A percentile compares a stretch with the other conserved stretches of the same genome.
Conservation (phyloP, 306 rosid genomes). For the Glycine soja region DNA sequence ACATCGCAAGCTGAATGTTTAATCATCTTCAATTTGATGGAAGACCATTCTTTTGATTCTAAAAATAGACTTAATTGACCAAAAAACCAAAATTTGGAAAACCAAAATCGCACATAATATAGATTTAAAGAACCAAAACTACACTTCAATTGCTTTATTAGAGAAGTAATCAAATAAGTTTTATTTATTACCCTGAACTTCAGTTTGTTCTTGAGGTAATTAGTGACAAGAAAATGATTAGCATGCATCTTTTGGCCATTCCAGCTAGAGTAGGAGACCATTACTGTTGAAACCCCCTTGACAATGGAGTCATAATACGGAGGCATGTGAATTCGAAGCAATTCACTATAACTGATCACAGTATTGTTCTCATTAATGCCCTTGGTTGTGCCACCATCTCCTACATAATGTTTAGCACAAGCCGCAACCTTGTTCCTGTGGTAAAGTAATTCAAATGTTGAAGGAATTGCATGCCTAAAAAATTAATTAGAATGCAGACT, state of each 20-base stretch:
- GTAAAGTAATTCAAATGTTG: background rate
- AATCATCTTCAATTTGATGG: background rate
- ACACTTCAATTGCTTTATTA: too few relatives aligned
- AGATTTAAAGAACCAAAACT: too few relatives aligned
- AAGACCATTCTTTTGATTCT: too few relatives aligned
- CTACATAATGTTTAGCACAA: conserved; percentile 33
- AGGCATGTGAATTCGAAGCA: conserved; percentile 76
- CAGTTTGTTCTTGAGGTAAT: conserved; percentile 70
- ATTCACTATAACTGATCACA: background rate
- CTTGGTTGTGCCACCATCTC: conserved; percentile 36
- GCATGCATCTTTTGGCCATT: conserved; percentile 85
- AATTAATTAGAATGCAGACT: too few relatives aligned
- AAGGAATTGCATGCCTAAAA: too few relatives aligned
- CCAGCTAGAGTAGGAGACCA: conserved; percentile 80
- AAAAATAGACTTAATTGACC: too few relatives aligned
- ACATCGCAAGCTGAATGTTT: conserved; percentile 9
- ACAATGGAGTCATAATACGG: conserved; percentile 65
- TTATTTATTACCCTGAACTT: conserved; percentile 26
- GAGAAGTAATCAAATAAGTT: too few relatives aligned
- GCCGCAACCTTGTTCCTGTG: conserved; percentile 34
- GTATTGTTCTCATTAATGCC: conserved; percentile 24
- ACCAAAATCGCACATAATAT: too few relatives aligned
- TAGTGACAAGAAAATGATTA: conserved; percentile 71
- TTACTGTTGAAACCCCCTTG: conserved; percentile 75
- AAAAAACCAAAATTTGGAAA: too few relatives aligned